These are phyloP conservation scores for Plasmodium fragile DNA, from an alignment of 169 alveolate species.

Conservation along the genomic window DNA sequence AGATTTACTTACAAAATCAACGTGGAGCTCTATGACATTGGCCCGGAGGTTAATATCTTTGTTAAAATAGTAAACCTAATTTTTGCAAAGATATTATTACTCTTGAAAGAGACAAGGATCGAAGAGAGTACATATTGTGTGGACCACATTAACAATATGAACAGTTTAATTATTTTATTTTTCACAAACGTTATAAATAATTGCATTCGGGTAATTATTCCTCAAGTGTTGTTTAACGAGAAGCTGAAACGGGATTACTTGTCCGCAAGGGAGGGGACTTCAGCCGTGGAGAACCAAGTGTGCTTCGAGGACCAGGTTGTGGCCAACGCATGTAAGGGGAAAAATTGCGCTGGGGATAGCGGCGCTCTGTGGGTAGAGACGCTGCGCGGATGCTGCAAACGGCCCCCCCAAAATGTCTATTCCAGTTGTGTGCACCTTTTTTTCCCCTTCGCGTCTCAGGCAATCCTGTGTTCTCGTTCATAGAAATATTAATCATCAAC, in stretches of 20 bases:
- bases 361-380: neutral
- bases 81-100: conserved; percentile 52
- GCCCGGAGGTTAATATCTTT: conserved; percentile 67
- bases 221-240: conserved; percentile 36
- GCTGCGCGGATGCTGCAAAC: neutral
- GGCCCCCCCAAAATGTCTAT: neutral
- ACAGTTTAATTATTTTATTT: conserved; percentile 36
- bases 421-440: neutral
- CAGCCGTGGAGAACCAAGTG: neutral
- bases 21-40: conserved; percentile 62
- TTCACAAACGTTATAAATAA: conserved; percentile 38
- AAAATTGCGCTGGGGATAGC: neutral
- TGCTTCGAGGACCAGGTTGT: conserved; percentile 40
- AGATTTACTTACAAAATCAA: conserved; percentile 38
- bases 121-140: conserved; percentile 21
- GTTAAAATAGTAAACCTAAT: conserved; percentile 68
- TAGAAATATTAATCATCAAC: conserved; percentile 57
- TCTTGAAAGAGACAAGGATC: conserved; percentile 47
- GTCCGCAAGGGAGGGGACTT: conserved; percentile 16
- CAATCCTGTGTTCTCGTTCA: conserved; percentile 58
- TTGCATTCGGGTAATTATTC: conserved; percentile 50
- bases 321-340: conserved; percentile 54
- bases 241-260: conserved; percentile 31
- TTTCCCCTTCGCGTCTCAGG: conserved; percentile 15
- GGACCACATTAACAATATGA: conserved; percentile 57